Conservation (phyloP, 306 rosid species). For the Quercus aquifolioides region DNA sequence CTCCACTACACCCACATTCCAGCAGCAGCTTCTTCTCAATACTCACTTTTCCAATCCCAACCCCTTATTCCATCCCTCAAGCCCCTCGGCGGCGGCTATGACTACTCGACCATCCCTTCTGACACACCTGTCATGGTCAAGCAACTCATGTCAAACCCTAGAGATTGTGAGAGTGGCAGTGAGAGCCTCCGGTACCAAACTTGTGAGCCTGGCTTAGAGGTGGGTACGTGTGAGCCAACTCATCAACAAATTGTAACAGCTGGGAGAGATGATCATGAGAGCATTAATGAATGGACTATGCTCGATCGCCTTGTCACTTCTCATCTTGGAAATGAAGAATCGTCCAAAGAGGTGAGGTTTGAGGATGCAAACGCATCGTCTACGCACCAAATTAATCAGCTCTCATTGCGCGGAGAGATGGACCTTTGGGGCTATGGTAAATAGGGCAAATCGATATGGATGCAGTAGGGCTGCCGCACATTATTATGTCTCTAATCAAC, state of each 20-base stretch:
- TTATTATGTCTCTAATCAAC: too few relatives aligned
- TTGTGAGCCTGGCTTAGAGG: constrained; percentile 47
- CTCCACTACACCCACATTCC: constrained; percentile 50
- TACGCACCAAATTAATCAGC: constrained; percentile 54
- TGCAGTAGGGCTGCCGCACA: background rate
- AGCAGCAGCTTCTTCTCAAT: constrained; percentile 24
- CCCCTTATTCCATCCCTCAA: constrained; percentile 33
- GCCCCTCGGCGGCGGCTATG: constrained; percentile 23
- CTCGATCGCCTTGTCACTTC: constrained; percentile 71
- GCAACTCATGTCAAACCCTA: constrained; percentile 68
- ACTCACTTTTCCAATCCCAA: constrained; percentile 59
- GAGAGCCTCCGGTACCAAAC: constrained; percentile 57
- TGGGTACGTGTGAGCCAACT: constrained; percentile 40
- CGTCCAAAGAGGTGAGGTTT: constrained; percentile 50
- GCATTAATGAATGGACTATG: constrained; percentile 70
- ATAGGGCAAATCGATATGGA: constrained; percentile 4
- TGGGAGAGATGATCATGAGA: constrained; percentile 29
- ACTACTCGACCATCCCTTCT: constrained; percentile 32
- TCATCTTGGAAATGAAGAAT: constrained; percentile 60
- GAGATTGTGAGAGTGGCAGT: constrained; percentile 65
- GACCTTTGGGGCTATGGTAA: constrained; percentile 87
- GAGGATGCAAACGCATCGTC: constrained; percentile 43
- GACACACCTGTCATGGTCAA: constrained; percentile 43
- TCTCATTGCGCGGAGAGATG: constrained; percentile 76
- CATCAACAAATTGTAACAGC: constrained; percentile 34